These are phyloP conservation scores for Plasmodium fragile DNA, from an alignment of 169 alveolate genomes.

Conservation along the genomic window DNA sequence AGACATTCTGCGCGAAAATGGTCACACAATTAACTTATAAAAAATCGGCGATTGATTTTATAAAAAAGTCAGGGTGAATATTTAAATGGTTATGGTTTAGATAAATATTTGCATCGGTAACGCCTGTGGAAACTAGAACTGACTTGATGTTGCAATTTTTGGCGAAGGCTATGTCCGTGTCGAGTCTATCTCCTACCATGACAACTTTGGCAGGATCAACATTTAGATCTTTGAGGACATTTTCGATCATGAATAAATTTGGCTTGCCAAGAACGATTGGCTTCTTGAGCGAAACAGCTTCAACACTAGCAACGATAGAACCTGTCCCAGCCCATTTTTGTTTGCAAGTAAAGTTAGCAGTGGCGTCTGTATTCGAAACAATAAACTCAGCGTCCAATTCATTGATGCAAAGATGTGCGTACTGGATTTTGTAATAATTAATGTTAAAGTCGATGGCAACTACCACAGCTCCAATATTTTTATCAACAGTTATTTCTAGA, in stretches of 20 bases:
- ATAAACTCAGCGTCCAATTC: slow-evolving; percentile 76
- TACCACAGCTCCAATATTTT: slow-evolving; percentile 79
- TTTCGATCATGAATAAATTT: slow-evolving; percentile 70
- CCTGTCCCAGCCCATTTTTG: slow-evolving; percentile 87
- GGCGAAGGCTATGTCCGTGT: slow-evolving; percentile 77
- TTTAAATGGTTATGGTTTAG: slow-evolving; percentile 57
- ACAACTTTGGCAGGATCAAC: slow-evolving; percentile 44
- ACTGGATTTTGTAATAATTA: slow-evolving; percentile 79
- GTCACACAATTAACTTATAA: slow-evolving; percentile 7
- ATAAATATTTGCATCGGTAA: slow-evolving; percentile 47
- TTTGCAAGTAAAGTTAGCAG: slow-evolving; percentile 76
- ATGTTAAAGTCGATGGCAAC: slow-evolving; percentile 81
- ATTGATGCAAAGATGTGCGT: slow-evolving; percentile 80
- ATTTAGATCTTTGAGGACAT: slow-evolving; percentile 43
- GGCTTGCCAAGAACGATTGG: slow-evolving; percentile 81
- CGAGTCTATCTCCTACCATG: slow-evolving; percentile 78
- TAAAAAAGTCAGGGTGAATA: slow-evolving; percentile 58
- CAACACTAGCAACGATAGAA: slow-evolving; percentile 80
- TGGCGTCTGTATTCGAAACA: slow-evolving; percentile 79
- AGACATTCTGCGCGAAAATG: not conserved
- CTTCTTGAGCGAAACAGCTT: slow-evolving; percentile 70
- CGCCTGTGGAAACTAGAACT: slow-evolving; percentile 46
- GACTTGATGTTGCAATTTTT: slow-evolving; percentile 60
- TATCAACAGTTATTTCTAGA: slow-evolving; percentile 43
- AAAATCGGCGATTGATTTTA: slow-evolving; percentile 47